Conservation (phyloP, 1,284 basidiomycete species). For the Porphyrellus sp. region DNA sequence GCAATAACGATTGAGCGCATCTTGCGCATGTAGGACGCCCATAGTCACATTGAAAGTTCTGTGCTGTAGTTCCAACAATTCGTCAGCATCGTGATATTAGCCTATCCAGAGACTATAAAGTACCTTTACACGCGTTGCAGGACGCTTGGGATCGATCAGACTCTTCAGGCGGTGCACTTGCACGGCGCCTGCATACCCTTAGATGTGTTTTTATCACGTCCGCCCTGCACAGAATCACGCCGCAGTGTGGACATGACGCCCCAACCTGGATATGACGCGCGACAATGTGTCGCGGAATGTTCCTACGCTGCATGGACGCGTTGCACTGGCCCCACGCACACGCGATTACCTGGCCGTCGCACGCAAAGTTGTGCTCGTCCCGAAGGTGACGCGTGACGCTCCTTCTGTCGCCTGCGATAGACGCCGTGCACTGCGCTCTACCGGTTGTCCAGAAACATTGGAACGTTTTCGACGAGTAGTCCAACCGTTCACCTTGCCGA, state of each 20-base stretch:
- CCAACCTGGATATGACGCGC: conserved; percentile 28
- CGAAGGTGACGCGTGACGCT: conserved; percentile 25
- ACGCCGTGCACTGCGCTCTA: conserved; percentile 15
- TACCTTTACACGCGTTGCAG: too few relatives aligned
- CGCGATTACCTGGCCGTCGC: conserved; percentile 13
- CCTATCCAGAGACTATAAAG: too few relatives aligned
- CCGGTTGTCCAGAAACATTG: conserved; percentile 21
- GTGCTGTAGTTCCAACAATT: too few relatives aligned
- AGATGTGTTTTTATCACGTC: too few relatives aligned
- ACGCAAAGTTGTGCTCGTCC: conserved; percentile 22
- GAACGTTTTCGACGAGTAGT: conserved; percentile 6
- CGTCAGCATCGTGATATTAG: too few relatives aligned
- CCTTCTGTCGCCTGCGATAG: conserved; percentile 20
- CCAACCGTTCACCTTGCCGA: conserved; percentile 15
- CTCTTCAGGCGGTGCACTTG: too few relatives aligned
- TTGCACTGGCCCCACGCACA: conserved; percentile 25
- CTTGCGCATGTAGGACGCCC: too few relatives aligned
- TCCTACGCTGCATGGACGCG: conserved; percentile 25
- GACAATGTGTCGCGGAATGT: conserved; percentile 29
- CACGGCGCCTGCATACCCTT: too few relatives aligned
- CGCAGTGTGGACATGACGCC: conserved; percentile 17
- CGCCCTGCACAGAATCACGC: conserved; percentile 21
- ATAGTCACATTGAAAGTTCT: too few relatives aligned
- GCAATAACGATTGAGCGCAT: too few relatives aligned
- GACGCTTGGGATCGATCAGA: too few relatives aligned